Evolutionary conservation across 768 basidiomycete genomes (phyloP).

Genomic region (Mycena indigotica): DNA sequence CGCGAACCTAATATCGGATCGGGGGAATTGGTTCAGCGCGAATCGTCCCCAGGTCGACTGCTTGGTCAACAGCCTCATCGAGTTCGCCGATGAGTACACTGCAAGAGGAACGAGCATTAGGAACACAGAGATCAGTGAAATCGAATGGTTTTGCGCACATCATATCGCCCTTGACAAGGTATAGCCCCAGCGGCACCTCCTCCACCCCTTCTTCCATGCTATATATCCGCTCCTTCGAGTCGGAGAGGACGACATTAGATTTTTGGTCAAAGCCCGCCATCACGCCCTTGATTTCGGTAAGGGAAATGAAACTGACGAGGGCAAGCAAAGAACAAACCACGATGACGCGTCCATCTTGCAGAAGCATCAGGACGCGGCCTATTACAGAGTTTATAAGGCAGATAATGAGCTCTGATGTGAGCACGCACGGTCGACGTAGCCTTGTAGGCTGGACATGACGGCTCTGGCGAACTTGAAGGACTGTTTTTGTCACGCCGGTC

Average conservation of each 20-base stretch:
- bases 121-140: slow-evolving; percentile 1
- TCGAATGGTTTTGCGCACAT: slow-evolving; percentile 63
- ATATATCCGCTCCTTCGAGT: slow-evolving; percentile 92
- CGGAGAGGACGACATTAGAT: slow-evolving; percentile 93
- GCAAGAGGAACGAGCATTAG: slow-evolving; percentile 2
- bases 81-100: slow-evolving; percentile 83
- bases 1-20: slow-evolving; percentile 62
- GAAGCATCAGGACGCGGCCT: slow-evolving; percentile 91
- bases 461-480: slow-evolving; percentile 29
- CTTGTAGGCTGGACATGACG: slow-evolving; percentile 87
- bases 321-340: slow-evolving; percentile 60
- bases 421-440: slow-evolving; percentile 83
- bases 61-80: slow-evolving; percentile 78
- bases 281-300: slow-evolving; percentile 66
- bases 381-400: slow-evolving; percentile 3
- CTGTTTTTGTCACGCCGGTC: no score
- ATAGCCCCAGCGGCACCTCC: slow-evolving; percentile 91
- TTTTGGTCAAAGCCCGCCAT: slow-evolving; percentile 94
- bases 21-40: slow-evolving; percentile 86
- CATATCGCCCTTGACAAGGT: slow-evolving; percentile 98
- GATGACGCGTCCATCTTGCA: slow-evolving; percentile 95
- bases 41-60: slow-evolving; percentile 73
- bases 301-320: slow-evolving; percentile 3
- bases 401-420: not conserved
- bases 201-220: slow-evolving; percentile 90